Conservation (phyloP, 1,284 basidiomycete genomes). For the Pascua guehoae region DNA sequence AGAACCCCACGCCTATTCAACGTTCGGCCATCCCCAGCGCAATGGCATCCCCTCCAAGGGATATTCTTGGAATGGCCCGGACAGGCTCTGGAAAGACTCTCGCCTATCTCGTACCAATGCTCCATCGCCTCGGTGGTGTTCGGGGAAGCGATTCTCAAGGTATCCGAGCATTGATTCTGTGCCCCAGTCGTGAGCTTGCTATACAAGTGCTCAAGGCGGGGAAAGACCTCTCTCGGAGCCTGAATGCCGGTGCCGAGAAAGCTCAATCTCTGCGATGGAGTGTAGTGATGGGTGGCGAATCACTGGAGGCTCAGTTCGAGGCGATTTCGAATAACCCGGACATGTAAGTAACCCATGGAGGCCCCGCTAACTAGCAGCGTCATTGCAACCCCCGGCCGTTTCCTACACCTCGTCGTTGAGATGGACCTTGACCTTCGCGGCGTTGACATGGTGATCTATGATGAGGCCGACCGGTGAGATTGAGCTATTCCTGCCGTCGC, state of each 20-base stretch:
- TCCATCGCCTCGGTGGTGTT: constrained; percentile 77
- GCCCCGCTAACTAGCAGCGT: constrained; percentile 57
- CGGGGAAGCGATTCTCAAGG: constrained; percentile 73
- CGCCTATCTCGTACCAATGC: constrained; percentile 89
- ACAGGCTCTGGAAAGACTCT: constrained; percentile 98
- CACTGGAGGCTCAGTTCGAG: constrained; percentile 93
- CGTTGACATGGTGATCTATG: constrained; percentile 89
- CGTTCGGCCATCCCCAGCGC: constrained; percentile 82
- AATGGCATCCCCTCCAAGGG: constrained; percentile 77
- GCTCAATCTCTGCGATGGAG: constrained; percentile 80
- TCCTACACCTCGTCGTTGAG: constrained; percentile 92
- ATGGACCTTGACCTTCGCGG: constrained; percentile 92
- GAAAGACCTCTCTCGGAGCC: constrained; percentile 78
- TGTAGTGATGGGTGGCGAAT: constrained; percentile 91
- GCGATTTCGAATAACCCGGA: constrained; percentile 93
- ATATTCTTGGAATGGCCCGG: constrained; percentile 96
- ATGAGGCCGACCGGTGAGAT: constrained; percentile 79
- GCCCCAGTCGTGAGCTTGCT: constrained; percentile 91
- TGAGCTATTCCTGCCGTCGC: too few relatives aligned
- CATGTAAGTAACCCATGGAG: constrained; percentile 61
- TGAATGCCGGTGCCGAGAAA: constrained; percentile 52
- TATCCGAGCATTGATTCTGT: constrained; percentile 79
- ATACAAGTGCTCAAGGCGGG: constrained; percentile 91
- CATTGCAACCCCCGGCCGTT: constrained; percentile 94
- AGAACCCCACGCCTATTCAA: constrained; percentile 95